phyloP scores from a whole-genome alignment of 352 stramenopile genomes.

The Globisporangium orthogonon region DNA sequence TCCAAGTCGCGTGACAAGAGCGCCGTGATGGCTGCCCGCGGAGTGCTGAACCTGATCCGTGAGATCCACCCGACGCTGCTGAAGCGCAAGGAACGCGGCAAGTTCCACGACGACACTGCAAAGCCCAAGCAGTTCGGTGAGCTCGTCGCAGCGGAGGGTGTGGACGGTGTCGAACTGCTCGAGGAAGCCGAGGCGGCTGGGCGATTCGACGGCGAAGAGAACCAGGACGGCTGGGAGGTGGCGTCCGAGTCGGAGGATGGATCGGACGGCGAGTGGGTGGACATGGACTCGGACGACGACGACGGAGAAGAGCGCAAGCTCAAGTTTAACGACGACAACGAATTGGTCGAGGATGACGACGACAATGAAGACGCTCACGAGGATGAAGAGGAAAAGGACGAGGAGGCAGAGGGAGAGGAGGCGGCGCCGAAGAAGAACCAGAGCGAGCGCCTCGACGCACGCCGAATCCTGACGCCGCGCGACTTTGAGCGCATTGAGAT shows the following conservation, averaged over 20 bases:
- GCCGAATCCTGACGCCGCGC: slow-evolving; percentile 84
- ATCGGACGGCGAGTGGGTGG: slow-evolving; percentile 68
- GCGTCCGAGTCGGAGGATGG: slow-evolving; percentile 58
- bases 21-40: slow-evolving; percentile 94
- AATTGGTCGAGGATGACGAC: slow-evolving; percentile 22
- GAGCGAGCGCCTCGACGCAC: slow-evolving; percentile 80
- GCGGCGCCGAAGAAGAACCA: slow-evolving; percentile 28
- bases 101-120: slow-evolving; percentile 79
- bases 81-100: slow-evolving; percentile 95
- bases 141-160: slow-evolving; percentile 84
- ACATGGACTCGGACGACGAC: slow-evolving; percentile 51
- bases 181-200: slow-evolving; percentile 65
- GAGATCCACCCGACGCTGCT: slow-evolving; percentile 94
- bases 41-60: slow-evolving; percentile 95
- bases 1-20: slow-evolving; percentile 95
- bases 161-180: slow-evolving; percentile 96
- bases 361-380: slow-evolving; percentile 39
- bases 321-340: slow-evolving; percentile 22
- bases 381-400: slow-evolving; percentile 23
- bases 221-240: slow-evolving; percentile 80
- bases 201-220: slow-evolving; percentile 78
- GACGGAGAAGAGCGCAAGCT: slow-evolving; percentile 11
- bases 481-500: slow-evolving; percentile 89
- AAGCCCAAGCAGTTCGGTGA: slow-evolving; percentile 91
- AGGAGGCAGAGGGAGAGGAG: slow-evolving; percentile 36